phyloP scores from a whole-genome alignment of 2,329 filamentous ascomycete species.

The Cladophialophora immunda region DNA sequence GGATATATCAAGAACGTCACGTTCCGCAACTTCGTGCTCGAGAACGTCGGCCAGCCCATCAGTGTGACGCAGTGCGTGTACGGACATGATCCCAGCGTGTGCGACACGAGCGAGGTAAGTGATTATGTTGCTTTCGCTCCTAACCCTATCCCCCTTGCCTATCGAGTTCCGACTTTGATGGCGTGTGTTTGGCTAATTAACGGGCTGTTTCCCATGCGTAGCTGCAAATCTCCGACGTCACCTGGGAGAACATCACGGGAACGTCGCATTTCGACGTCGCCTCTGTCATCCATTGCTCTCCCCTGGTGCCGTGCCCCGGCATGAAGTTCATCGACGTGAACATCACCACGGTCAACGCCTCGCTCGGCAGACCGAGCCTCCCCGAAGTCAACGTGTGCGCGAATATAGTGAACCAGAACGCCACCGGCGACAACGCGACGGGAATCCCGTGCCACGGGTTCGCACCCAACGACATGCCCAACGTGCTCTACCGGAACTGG shows the following conservation, averaged over 20 bases:
- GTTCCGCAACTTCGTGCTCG: conserved; percentile 67
- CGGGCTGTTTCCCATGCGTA: neutral
- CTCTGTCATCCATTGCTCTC: conserved; percentile 57
- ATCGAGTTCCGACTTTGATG: neutral
- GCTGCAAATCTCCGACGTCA: conserved; percentile 55
- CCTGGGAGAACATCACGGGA: conserved; percentile 57
- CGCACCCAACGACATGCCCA: conserved; percentile 40
- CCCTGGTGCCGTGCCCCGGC: conserved; percentile 54
- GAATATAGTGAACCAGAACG: conserved; percentile 47
- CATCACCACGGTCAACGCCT: conserved; percentile 53
- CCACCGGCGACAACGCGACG: conserved; percentile 27
- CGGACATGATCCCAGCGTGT: conserved; percentile 41
- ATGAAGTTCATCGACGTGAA: conserved; percentile 58
- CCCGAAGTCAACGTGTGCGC: conserved; percentile 55
- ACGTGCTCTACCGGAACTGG: conserved; percentile 26
- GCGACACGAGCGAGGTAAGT: conserved; percentile 51
- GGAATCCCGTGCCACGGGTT: conserved; percentile 42
- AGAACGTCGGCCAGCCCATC: conserved; percentile 72
- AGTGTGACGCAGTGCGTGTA: conserved; percentile 70
- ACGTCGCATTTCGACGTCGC: conserved; percentile 61
- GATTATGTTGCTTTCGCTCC: neutral
- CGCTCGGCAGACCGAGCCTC: conserved; percentile 44
- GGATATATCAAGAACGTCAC: conserved; percentile 73
- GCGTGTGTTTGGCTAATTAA: neutral
- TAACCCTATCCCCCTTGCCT: neutral